Conservation (phyloP, 345 rosid species). For the Salix exigua region DNA sequence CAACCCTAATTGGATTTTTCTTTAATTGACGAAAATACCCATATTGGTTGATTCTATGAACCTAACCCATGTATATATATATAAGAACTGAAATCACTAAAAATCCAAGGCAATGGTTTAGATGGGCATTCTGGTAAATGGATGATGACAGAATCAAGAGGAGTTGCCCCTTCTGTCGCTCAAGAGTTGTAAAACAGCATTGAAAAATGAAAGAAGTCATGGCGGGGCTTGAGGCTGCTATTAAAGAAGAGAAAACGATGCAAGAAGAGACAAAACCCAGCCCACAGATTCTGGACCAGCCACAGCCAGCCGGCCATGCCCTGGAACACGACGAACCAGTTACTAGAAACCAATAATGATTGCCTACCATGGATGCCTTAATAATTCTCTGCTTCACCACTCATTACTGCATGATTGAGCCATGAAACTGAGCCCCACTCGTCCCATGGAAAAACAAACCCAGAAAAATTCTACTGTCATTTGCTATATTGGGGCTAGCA, state of each 20-base stretch:
- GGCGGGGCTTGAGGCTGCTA: background rate
- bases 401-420: background rate
- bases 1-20: conserved; percentile 20
- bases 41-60: background rate
- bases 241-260: conserved; percentile 5
- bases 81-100: background rate
- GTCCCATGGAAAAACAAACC: background rate
- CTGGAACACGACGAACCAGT: too few relatives aligned
- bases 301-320: background rate
- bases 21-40: conserved; percentile 7
- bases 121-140: background rate
- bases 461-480: background rate
- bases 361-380: background rate
- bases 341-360: too few relatives aligned
- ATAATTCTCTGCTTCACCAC: background rate
- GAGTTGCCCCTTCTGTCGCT: background rate
- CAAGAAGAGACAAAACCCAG: conserved; percentile 23
- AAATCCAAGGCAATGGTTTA: background rate
- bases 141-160: background rate
- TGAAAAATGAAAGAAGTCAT: background rate
- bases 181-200: background rate
- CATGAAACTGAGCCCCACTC: background rate
- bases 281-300: conserved; percentile 12
- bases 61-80: background rate
- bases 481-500: background rate